Conservation (phyloP, 345 rosid species). For the Lumnitzera littorea region DNA sequence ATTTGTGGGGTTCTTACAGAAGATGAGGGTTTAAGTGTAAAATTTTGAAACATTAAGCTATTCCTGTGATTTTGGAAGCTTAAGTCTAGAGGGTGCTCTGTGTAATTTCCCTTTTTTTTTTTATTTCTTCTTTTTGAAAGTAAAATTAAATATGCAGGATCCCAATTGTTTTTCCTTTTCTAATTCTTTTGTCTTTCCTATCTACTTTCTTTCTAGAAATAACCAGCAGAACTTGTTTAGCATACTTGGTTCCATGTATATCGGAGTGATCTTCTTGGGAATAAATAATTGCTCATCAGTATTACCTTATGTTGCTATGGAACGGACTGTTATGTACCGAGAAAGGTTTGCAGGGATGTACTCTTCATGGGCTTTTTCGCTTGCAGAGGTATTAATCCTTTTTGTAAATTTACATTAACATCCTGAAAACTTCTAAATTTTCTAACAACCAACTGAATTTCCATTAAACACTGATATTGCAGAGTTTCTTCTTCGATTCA, state of each 20-base stretch:
- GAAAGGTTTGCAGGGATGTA: slow-evolving; percentile 87
- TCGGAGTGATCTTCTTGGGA: slow-evolving; percentile 47
- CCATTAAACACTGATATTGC: too few species aligned
- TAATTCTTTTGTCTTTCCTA: background rate
- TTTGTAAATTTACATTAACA: background rate
- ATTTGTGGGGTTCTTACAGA: too few species aligned
- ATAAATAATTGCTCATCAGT: slow-evolving; percentile 58
- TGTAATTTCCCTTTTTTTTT: too few species aligned
- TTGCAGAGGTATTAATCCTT: slow-evolving; percentile 44
- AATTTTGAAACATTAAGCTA: too few species aligned
- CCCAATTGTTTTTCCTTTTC: background rate
- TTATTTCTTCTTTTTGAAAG: too few species aligned
- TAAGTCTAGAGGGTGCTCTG: too few species aligned
- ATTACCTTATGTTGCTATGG: slow-evolving; percentile 43
- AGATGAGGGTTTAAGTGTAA: too few species aligned
- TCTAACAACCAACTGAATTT: background rate
- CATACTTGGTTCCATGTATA: slow-evolving; percentile 44
- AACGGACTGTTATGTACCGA: slow-evolving; percentile 59
- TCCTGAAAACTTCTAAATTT: background rate
- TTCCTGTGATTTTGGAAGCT: too few species aligned
- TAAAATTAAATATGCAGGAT: background rate
- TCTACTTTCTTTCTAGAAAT: slow-evolving; percentile 24
- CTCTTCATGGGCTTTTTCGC: slow-evolving; percentile 60
- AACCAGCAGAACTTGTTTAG: slow-evolving; percentile 61
- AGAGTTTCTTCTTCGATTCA: too few species aligned